phyloP scores from a whole-genome alignment of 495 filamentous ascomycete genomes.

The Aspergillus kassunensis region DNA sequence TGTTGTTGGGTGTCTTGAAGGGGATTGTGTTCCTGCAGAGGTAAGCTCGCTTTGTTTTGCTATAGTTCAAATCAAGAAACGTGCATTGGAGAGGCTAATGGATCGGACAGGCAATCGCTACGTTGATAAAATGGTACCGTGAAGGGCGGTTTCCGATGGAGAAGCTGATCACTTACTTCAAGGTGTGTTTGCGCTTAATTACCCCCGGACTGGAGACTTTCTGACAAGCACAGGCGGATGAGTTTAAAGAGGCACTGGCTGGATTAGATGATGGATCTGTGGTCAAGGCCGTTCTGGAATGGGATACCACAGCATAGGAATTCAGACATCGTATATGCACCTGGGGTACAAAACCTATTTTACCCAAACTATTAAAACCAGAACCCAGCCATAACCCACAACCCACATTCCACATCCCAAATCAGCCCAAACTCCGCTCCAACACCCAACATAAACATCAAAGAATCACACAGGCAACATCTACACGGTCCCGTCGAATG shows the following conservation, averaged over 20 bases:
- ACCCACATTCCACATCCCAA: not conserved
- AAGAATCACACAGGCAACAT: not conserved
- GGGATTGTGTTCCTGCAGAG: constrained; percentile 15
- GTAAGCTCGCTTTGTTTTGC: too few relatives aligned
- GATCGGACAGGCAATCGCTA: constrained; percentile 24
- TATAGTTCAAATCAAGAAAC: too few relatives aligned
- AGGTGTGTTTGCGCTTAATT: constrained; percentile 6
- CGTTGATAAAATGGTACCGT: constrained; percentile 33
- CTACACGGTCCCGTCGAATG: too few relatives aligned
- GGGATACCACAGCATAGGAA: not conserved
- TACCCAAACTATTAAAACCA: too few relatives aligned
- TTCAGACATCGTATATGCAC: not conserved
- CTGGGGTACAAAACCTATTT: too few relatives aligned
- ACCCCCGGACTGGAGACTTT: too few relatives aligned
- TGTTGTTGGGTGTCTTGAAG: constrained; percentile 21
- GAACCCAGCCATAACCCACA: not conserved
- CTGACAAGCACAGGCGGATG: not conserved
- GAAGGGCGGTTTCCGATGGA: constrained; percentile 37
- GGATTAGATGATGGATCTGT: constrained; percentile 1
- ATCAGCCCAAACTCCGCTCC: constrained; percentile 9
- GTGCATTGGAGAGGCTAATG: too few relatives aligned
- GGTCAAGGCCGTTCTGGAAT: constrained; percentile 8
- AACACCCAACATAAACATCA: constrained; percentile 4
- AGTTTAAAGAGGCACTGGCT: constrained; percentile 3
- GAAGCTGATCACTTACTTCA: constrained; percentile 15